Base-by-base conservation (phyloP, 2,329 filamentous ascomycete genomes). In the Monosporascus ibericus region DNA sequence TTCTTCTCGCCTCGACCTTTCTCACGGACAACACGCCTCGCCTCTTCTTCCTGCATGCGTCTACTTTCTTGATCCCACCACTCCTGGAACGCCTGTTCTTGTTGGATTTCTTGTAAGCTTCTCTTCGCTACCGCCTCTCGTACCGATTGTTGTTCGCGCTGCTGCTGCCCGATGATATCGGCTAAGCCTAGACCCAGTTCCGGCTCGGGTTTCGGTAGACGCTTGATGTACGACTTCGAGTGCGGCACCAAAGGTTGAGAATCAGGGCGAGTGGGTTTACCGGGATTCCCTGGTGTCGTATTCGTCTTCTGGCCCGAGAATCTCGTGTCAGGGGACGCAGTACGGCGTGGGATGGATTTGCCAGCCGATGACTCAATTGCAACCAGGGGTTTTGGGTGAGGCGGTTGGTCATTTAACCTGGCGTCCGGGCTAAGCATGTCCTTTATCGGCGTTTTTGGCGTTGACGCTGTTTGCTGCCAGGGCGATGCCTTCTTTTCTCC, bases 41-140 rank as follows among this genome's bases (percentile, higher is more conserved):
- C 75, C 55, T 81, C 80, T 55, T 84, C 83, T 59, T 86, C 82
- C 58, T 86, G 85, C 38, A 87, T 81, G 27, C 88, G 78, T 54
- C 79, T 79, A 62, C 86, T 90, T 69, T 96, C 92, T 56, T 88
- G 85, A 59, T 95, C 90, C 91, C 91, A 96, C 91, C 92, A 96
- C 67, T 95, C 86, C 66, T 96, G 90, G 67, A 99, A 99, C 49
- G 90, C 90, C 66, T 99, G 94, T 70, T 99, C 94, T 59, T 94
- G 85, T 68, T 99, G 94, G 54, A 99, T 99, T 57, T 97, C 94
- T 64, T 95, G 86, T 30, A 99, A 73, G 57, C 89, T 94, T 52
- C 92, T 82, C 71, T 95, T 96, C 2, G 91, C 89, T 11, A 85
- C 85, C 1, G 91, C 90, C 66, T 96, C 92, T 50, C 84, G 86